phyloP scores from a whole-genome alignment of 1,139 yeast genomes.

The Yamadazyma epiphylla region DNA sequence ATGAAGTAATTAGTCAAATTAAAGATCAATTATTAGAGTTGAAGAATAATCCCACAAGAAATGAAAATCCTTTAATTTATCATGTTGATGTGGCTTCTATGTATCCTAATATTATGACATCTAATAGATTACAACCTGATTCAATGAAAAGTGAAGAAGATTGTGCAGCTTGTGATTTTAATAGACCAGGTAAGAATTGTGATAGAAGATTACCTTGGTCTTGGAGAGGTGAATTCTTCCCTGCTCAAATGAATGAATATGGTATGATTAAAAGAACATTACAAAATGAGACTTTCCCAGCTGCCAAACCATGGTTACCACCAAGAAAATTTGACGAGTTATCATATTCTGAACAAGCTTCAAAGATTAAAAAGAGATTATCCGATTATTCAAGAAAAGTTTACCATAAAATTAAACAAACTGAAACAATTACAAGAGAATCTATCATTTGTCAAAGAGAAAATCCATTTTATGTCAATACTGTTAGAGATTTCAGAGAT shows the following conservation, averaged over 20 bases:
- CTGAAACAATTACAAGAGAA: slow-evolving; percentile 84
- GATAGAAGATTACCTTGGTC: slow-evolving; percentile 93
- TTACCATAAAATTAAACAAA: slow-evolving; percentile 74
- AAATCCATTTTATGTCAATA: slow-evolving; percentile 93
- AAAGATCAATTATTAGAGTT: slow-evolving; percentile 52
- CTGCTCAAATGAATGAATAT: slow-evolving; percentile 90
- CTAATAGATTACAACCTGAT: slow-evolving; percentile 96
- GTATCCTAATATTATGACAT: slow-evolving; percentile 99
- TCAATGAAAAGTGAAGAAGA: slow-evolving; percentile 94
- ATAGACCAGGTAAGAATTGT: slow-evolving; percentile 90
- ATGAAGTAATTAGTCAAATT: slow-evolving; percentile 64
- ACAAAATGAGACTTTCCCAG: slow-evolving; percentile 75
- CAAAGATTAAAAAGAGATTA: slow-evolving; percentile 71
- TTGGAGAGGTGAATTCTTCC: slow-evolving; percentile 96
- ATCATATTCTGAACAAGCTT: slow-evolving; percentile 73
- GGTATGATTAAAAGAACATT: slow-evolving; percentile 83
- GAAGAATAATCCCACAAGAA: slow-evolving; percentile 58
- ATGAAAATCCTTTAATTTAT: slow-evolving; percentile 82
- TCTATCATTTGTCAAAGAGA: slow-evolving; percentile 97
- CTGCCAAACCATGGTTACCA: slow-evolving; percentile 52
- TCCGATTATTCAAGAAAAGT: slow-evolving; percentile 83
- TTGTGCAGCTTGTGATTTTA: slow-evolving; percentile 97
- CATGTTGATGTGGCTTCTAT: slow-evolving; percentile 99
- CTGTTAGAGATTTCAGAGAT: slow-evolving; percentile 92
- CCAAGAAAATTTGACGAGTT: slow-evolving; percentile 70